Evolutionary conservation across 257 asterid species (phyloP).

Genomic region (Fraxinus anomala): DNA sequence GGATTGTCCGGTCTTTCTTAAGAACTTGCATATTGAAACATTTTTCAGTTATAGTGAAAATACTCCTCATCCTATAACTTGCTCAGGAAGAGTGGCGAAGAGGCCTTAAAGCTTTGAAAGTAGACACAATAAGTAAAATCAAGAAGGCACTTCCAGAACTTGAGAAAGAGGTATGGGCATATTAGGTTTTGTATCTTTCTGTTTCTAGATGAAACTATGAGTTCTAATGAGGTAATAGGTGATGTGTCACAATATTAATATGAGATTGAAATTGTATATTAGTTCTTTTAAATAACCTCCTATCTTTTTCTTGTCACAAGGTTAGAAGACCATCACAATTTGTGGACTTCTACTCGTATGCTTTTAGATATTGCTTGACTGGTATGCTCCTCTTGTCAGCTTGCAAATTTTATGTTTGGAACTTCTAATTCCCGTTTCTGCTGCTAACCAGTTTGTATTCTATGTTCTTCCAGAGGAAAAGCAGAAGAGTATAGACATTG

Average conservation of each 20-base stretch:
- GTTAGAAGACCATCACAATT: slow-evolving; percentile 64
- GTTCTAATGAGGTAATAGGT: slow-evolving; percentile 9
- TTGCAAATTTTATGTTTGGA: slow-evolving; percentile 4
- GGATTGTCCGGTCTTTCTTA: not conserved
- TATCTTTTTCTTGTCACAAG: slow-evolving; percentile 42
- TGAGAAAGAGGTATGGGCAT: slow-evolving; percentile 62
- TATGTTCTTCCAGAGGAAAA: slow-evolving; percentile 62
- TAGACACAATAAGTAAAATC: slow-evolving; percentile 51
- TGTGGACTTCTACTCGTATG: slow-evolving; percentile 61
- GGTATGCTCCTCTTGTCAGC: slow-evolving; percentile 43
- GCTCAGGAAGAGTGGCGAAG: slow-evolving; percentile 80
- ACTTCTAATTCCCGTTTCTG: not conserved
- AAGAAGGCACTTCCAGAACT: slow-evolving; percentile 62
- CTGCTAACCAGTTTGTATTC: slow-evolving; percentile 22
- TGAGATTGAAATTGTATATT: slow-evolving; percentile 3
- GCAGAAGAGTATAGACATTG: slow-evolving; percentile 81
- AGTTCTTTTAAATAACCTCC: slow-evolving; percentile 5
- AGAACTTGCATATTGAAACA: not conserved
- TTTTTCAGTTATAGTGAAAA: not conserved
- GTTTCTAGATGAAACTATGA: slow-evolving; percentile 8
- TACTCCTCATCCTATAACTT: slow-evolving; percentile 12
- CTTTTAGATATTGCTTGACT: slow-evolving; percentile 75
- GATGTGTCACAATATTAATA: slow-evolving; percentile 1
- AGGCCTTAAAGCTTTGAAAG: slow-evolving; percentile 69
- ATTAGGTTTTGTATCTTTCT: not conserved